phyloP scores from a whole-genome alignment of 495 filamentous ascomycete genomes.

The Poronia punctata region DNA sequence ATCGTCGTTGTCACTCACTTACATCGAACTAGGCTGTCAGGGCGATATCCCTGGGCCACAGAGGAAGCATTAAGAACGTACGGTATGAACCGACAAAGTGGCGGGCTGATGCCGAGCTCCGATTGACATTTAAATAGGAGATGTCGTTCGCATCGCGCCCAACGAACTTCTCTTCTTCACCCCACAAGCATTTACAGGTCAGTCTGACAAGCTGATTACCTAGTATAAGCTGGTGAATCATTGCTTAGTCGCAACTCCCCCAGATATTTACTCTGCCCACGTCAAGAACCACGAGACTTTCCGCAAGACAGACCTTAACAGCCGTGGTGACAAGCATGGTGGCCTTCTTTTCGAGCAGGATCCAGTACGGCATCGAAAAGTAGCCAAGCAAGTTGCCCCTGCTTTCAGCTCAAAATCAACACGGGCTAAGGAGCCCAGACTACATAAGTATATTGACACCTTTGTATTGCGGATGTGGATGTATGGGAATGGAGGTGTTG shows the following conservation, averaged over 20 bases:
- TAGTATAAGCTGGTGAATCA: slow-evolving; percentile 14
- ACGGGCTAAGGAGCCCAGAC: slow-evolving; percentile 34
- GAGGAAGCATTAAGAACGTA: not conserved
- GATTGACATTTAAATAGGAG: slow-evolving; percentile 13
- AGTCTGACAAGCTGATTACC: slow-evolving; percentile 21
- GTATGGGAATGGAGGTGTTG: slow-evolving; percentile 5
- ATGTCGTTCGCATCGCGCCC: slow-evolving; percentile 35
- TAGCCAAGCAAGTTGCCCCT: slow-evolving; percentile 18
- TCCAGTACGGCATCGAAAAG: slow-evolving; percentile 20
- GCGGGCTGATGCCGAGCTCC: not conserved
- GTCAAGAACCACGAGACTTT: slow-evolving; percentile 12
- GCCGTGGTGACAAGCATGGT: slow-evolving; percentile 6
- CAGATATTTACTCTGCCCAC: slow-evolving; percentile 25
- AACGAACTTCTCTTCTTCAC: slow-evolving; percentile 30
- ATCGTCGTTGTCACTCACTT: no score
- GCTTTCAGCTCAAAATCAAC: slow-evolving; percentile 25
- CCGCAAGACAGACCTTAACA: slow-evolving; percentile 21
- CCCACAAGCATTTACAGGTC: slow-evolving; percentile 1
- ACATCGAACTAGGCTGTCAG: slow-evolving; percentile 1
- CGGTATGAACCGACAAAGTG: not conserved
- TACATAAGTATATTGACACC: slow-evolving; percentile 29
- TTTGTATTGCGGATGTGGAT: slow-evolving; percentile 24
- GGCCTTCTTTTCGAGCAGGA: slow-evolving; percentile 7
- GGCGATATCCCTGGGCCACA: slow-evolving; percentile 1
- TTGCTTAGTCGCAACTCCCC: no score